Percentiles rank a stretch among this genome's conserved stretches.
Conservation (phyloP, 2,329 filamentous ascomycete species). For the Sclerotinia borealis region DNA sequence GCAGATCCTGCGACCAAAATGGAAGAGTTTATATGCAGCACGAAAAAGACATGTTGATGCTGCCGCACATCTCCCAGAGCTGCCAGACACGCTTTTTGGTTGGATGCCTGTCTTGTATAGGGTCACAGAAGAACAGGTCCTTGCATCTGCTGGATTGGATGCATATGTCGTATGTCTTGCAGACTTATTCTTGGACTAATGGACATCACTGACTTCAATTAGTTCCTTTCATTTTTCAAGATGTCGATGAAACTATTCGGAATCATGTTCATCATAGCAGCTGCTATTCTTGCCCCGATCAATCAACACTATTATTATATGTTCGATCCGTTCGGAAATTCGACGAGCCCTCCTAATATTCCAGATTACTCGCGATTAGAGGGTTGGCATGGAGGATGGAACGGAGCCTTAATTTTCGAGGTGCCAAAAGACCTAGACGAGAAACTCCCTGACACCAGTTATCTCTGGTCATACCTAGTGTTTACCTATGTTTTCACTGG, state of each 20-base stretch:
- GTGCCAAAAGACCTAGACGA: slow-evolving; percentile 10
- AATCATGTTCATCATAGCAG: slow-evolving; percentile 74
- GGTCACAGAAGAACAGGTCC: slow-evolving; percentile 82
- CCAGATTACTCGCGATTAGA: slow-evolving; percentile 6
- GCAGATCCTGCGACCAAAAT: slow-evolving; percentile 80
- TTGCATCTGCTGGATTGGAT: slow-evolving; percentile 86
- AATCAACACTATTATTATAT: slow-evolving; percentile 58
- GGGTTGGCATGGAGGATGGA: slow-evolving; percentile 5
- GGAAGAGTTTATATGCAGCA: slow-evolving; percentile 85
- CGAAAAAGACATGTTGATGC: slow-evolving; percentile 68
- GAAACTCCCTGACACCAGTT: slow-evolving; percentile 35
- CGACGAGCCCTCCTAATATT: slow-evolving; percentile 30
- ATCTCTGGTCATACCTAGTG: slow-evolving; percentile 88
- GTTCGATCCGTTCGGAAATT: slow-evolving; percentile 14
- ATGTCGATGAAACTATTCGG: slow-evolving; percentile 83
- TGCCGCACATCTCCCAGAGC: slow-evolving; percentile 58
- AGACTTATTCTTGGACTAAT: background rate
- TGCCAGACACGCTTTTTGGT: slow-evolving; percentile 81
- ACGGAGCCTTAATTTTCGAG: background rate
- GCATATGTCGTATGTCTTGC: slow-evolving; percentile 70
- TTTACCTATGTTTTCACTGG: slow-evolving; percentile 91
- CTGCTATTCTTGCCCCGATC: slow-evolving; percentile 76
- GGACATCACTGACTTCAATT: slow-evolving; percentile 17
- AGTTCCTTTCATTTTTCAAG: slow-evolving; percentile 92
- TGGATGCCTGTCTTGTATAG: slow-evolving; percentile 85